These are phyloP conservation scores for Termitomyces heimii DNA, from an alignment of 768 basidiomycete genomes.

Conservation along the genomic window DNA sequence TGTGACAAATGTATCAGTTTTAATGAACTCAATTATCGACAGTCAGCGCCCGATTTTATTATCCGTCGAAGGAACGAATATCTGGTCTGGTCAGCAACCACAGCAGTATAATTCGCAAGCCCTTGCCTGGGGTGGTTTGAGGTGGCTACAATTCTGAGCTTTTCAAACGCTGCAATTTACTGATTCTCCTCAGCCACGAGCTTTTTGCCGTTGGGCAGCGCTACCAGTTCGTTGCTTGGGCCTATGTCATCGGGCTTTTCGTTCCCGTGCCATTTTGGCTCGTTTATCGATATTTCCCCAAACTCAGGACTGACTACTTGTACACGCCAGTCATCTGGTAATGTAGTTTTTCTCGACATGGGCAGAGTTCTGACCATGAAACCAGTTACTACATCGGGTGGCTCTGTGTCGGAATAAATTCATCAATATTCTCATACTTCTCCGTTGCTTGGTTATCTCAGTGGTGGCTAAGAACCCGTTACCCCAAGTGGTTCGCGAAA, in stretches of 20 bases:
- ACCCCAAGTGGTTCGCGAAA: conserved; percentile 41
- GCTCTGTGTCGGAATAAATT: conserved; percentile 47
- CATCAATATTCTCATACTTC: conserved; percentile 34
- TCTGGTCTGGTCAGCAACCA: conserved; percentile 43
- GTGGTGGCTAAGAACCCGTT: conserved; percentile 38
- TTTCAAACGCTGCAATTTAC: background rate
- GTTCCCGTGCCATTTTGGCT: conserved; percentile 53
- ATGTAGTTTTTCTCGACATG: conserved; percentile 1
- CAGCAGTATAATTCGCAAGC: conserved; percentile 49
- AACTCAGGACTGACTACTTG: conserved; percentile 37
- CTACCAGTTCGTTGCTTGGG: conserved; percentile 46
- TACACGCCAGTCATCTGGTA: conserved; percentile 43
- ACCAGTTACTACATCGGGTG: conserved; percentile 40
- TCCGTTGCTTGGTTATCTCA: conserved; percentile 39
- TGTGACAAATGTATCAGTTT: conserved; percentile 21
- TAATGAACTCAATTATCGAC: conserved; percentile 56
- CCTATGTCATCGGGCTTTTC: conserved; percentile 40
- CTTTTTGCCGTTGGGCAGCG: conserved; percentile 36
- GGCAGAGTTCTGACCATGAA: background rate
- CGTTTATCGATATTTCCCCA: conserved; percentile 36
- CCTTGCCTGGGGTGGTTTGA: conserved; percentile 45
- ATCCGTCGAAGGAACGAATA: conserved; percentile 50
- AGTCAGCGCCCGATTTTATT: conserved; percentile 44
- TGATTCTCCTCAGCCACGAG: conserved; percentile 24
- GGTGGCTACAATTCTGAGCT: conserved; percentile 6